These are phyloP conservation scores for Alternaria tenuissima DNA, from an alignment of 2,329 filamentous ascomycete genomes.

Conservation along the genomic window DNA sequence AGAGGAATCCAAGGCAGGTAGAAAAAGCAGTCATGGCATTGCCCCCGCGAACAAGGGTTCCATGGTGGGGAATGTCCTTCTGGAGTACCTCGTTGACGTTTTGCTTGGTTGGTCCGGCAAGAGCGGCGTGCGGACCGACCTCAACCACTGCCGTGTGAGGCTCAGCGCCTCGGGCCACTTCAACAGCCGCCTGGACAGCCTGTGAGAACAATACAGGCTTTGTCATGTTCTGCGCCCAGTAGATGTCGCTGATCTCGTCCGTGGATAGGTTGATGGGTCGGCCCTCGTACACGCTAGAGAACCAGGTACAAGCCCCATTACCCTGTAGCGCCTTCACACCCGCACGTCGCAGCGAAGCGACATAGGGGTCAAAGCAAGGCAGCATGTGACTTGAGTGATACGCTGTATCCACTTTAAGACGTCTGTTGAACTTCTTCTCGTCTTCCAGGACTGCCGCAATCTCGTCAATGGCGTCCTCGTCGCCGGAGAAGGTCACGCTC, in stretches of 20 bases:
- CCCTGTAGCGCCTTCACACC: neutral
- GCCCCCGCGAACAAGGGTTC: neutral
- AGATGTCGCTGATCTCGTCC: slow-evolving; percentile 20
- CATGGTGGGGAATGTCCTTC: neutral
- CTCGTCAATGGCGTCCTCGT: neutral
- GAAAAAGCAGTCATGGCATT: neutral
- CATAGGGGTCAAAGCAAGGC: slow-evolving; percentile 8
- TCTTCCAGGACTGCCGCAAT: neutral
- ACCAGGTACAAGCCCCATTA: neutral
- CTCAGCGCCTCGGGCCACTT: neutral
- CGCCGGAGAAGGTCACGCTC: neutral
- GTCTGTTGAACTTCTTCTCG: slow-evolving; percentile 11
- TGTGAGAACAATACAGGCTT: slow-evolving; percentile 7
- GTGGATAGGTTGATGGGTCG: neutral
- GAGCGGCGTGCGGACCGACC: slow-evolving; percentile 56
- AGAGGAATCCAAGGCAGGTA: neutral
- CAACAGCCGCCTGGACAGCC: neutral
- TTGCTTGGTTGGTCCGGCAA: slow-evolving; percentile 37
- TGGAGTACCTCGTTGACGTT: neutral
- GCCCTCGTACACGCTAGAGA: slow-evolving; percentile 11
- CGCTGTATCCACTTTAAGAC: slow-evolving; percentile 50
- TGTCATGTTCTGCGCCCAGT: slow-evolving; percentile 4
- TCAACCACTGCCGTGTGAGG: slow-evolving; percentile 41
- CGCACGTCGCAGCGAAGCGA: neutral
- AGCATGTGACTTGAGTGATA: slow-evolving; percentile 51